These are phyloP conservation scores for Fusarium sulawesiense DNA, from an alignment of 2,329 filamentous ascomycete species.

Conservation along the genomic window DNA sequence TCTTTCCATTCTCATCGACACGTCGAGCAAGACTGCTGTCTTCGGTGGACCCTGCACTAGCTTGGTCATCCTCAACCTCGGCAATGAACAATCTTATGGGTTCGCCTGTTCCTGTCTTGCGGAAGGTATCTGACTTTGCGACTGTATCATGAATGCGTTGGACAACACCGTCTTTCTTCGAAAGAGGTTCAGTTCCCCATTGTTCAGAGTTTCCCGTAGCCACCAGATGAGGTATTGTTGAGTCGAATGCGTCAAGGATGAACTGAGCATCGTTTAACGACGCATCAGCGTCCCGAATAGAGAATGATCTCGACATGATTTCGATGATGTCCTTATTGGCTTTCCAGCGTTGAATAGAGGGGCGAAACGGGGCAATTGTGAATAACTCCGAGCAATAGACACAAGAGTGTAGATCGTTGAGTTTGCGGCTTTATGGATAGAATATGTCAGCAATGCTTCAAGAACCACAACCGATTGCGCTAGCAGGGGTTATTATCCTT, in stretches of 20 bases:
- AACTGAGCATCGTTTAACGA: slow-evolving; percentile 45
- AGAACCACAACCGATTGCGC: slow-evolving; percentile 24
- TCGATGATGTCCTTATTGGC: neutral
- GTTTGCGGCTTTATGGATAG: slow-evolving; percentile 15
- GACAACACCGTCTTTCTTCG: slow-evolving; percentile 37
- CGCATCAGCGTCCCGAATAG: slow-evolving; percentile 40
- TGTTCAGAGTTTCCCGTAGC: slow-evolving; percentile 45
- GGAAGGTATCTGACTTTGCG: slow-evolving; percentile 42
- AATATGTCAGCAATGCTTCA: slow-evolving; percentile 13
- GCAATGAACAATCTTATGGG: slow-evolving; percentile 46
- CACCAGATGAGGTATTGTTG: slow-evolving; percentile 45
- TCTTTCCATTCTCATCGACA: slow-evolving; percentile 27
- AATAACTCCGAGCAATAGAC: neutral
- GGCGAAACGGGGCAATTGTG: neutral
- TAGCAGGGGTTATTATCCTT: slow-evolving; percentile 42
- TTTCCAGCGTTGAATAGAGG: neutral
- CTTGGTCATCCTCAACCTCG: slow-evolving; percentile 38
- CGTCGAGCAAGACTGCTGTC: slow-evolving; percentile 27
- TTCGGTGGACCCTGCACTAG: slow-evolving; percentile 3
- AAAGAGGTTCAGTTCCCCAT: slow-evolving; percentile 47
- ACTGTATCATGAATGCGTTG: slow-evolving; percentile 39
- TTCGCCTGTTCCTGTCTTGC: slow-evolving; percentile 37
- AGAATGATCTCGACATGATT: slow-evolving; percentile 38
- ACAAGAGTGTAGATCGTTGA: neutral
- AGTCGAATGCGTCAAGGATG: slow-evolving; percentile 49